Conservation (phyloP, 495 filamentous ascomycete species). For the Bathelium albidoporum region DNA sequence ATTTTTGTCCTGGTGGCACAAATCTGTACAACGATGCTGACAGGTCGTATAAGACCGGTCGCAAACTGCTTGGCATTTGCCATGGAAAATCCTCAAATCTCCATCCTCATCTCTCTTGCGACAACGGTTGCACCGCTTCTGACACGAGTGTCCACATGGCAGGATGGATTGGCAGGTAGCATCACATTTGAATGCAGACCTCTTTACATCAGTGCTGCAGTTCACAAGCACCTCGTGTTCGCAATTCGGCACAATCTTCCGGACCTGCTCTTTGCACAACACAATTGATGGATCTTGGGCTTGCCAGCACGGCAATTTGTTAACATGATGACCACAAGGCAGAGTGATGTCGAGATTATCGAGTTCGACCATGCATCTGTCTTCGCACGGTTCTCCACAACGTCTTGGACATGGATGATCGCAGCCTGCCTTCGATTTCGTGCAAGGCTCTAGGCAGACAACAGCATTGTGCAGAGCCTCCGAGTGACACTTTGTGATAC, state of each 20-base stretch:
- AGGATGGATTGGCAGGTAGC: constrained; percentile 37
- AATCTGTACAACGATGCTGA: constrained; percentile 41
- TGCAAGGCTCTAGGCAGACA: constrained; percentile 52
- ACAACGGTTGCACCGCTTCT: constrained; percentile 42
- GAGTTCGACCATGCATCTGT: constrained; percentile 35
- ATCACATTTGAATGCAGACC: constrained; percentile 34
- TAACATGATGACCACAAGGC: constrained; percentile 49
- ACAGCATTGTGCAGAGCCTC: constrained; percentile 51
- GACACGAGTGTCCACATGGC: constrained; percentile 55
- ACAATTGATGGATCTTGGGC: constrained; percentile 30
- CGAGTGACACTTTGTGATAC: constrained; percentile 61
- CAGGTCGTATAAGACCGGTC: constrained; percentile 47
- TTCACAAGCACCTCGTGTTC: constrained; percentile 40
- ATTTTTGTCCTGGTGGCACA: constrained; percentile 46
- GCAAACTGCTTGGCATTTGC: constrained; percentile 42
- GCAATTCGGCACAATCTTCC: constrained; percentile 42
- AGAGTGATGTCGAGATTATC: constrained; percentile 34
- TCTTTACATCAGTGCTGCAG: constrained; percentile 40
- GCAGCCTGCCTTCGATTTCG: constrained; percentile 45
- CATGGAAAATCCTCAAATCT: constrained; percentile 35
- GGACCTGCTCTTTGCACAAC: constrained; percentile 29
- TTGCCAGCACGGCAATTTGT: constrained; percentile 43
- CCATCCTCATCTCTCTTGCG: constrained; percentile 22
- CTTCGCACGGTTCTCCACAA: constrained; percentile 52
- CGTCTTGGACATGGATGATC: constrained; percentile 48